A percentile compares a stretch with the other conserved stretches of the same genome.
phyloP scores from a whole-genome alignment of 768 basidiomycete species.

The Cyathus striatus region DNA sequence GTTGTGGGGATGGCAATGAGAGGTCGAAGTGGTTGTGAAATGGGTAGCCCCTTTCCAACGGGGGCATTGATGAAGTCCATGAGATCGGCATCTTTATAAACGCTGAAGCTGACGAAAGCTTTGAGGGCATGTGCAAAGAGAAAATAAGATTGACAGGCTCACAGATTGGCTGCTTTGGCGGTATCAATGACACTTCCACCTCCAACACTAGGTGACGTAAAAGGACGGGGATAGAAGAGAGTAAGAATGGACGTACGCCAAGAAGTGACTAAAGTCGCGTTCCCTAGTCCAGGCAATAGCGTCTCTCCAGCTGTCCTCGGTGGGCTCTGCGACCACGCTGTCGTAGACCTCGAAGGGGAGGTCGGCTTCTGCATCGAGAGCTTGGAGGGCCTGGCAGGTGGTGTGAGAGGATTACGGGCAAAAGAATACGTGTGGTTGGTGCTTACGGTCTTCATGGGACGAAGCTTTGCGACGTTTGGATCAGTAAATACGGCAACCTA shows the following conservation, averaged over 20 bases:
- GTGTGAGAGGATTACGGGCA: constrained; percentile 1
- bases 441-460: constrained; percentile 73
- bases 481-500: constrained; percentile 96
- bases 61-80: constrained; percentile 98
- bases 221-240: background rate
- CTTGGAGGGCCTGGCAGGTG: constrained; percentile 57
- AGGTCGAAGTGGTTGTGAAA: constrained; percentile 68
- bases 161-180: constrained; percentile 92
- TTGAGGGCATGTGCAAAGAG: background rate
- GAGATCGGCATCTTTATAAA: constrained; percentile 88
- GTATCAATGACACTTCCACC: constrained; percentile 97
- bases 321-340: constrained; percentile 83
- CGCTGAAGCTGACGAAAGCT: constrained; percentile 59
- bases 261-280: constrained; percentile 89
- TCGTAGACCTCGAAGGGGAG: constrained; percentile 82
- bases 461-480: constrained; percentile 73
- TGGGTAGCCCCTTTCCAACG: constrained; percentile 86
- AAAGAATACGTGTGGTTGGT: constrained; percentile 1
- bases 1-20: constrained; percentile 78
- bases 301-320: constrained; percentile 81
- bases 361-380: constrained; percentile 72
- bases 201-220: constrained; percentile 54
- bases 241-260: constrained; percentile 53
- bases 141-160: constrained; percentile 11
- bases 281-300: constrained; percentile 86